phyloP scores from a whole-genome alignment of 495 filamentous ascomycete genomes.

The Niebla homalea region DNA sequence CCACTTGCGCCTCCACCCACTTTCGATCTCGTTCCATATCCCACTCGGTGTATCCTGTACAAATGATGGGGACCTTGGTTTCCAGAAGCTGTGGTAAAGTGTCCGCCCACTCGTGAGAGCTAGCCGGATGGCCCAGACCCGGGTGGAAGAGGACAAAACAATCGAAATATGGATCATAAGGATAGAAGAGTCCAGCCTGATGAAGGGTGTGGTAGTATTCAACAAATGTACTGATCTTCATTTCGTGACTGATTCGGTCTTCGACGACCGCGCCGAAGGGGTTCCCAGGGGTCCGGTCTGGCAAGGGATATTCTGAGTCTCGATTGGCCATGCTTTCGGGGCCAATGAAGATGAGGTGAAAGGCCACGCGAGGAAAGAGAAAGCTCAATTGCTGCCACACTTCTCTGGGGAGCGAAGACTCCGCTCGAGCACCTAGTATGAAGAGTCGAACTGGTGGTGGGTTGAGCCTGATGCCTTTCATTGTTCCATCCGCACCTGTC shows the following conservation, averaged over 20 bases:
- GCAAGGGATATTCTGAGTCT: constrained; percentile 79
- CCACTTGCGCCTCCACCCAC: constrained; percentile 72
- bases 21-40: constrained; percentile 86
- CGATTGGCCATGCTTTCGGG: constrained; percentile 90
- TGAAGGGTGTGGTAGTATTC: constrained; percentile 98
- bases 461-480: constrained; percentile 67
- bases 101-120: constrained; percentile 82
- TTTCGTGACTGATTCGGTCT: constrained; percentile 63
- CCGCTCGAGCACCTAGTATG: constrained; percentile 86
- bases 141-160: constrained; percentile 94
- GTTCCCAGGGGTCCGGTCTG: constrained; percentile 66
- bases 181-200: constrained; percentile 72
- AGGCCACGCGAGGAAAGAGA: constrained; percentile 57
- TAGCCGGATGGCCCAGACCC: constrained; percentile 84
- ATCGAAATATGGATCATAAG: constrained; percentile 96
- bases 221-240: constrained; percentile 95
- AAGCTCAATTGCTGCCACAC: constrained; percentile 86
- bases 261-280: constrained; percentile 90
- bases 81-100: constrained; percentile 80
- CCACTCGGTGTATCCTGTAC: constrained; percentile 87
- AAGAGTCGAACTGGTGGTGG: constrained; percentile 85
- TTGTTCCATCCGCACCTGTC: constrained; percentile 55
- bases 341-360: constrained; percentile 88
- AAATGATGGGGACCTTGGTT: constrained; percentile 88
- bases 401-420: constrained; percentile 86